Evolutionary conservation across 148 eudicot species (phyloP), one percentile per base, ranked within the genome.

Genomic region (Linanthus parryae): DNA sequence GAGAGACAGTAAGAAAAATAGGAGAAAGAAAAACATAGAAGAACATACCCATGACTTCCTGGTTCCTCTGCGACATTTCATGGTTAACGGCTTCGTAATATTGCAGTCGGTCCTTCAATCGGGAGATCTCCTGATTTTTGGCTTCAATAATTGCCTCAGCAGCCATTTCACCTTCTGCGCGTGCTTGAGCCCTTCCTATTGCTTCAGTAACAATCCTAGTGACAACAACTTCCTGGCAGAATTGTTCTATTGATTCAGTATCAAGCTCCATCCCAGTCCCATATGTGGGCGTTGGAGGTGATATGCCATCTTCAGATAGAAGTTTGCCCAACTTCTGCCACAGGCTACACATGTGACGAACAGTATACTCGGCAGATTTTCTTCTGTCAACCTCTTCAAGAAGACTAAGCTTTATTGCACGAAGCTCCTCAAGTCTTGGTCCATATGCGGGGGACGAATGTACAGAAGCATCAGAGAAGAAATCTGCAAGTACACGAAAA

Each of bases 1-100:
- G 8, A 16, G 14, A 38, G 14, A 28, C 2, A 9, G 29, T n/a
- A 54, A 63, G 25, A 25, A 40, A n/a, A 38, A 43, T 11, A 28
- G 3, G 7, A 18, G 36, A 26, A 13, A 23, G 44, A 22, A 21
- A 52, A 26, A 28, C 17, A n/a, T 10, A 46, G 23, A 11, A 50
- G 16, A 4, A 42, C 75, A 14, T 66, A 77, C 82, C 82, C 42
- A 73, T 61, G 26, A 67, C 62, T 58, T 78, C 75, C 67, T 63
- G 78, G 47, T 73, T 73, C 58, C 79, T 73, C 59, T 78, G 83
- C 25, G 66, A 66, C 79, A 73, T 63, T 50, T 78, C 79, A 59
- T 48, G 83, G 43, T 66, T 73, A 24, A 73, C 76, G 30, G 76
- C 72, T 48, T 73, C 83, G 31, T 66, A 73, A 52, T 78, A 78